Evolutionary conservation across 345 rosid species (phyloP).

Genomic region (Camelina hispida): DNA sequence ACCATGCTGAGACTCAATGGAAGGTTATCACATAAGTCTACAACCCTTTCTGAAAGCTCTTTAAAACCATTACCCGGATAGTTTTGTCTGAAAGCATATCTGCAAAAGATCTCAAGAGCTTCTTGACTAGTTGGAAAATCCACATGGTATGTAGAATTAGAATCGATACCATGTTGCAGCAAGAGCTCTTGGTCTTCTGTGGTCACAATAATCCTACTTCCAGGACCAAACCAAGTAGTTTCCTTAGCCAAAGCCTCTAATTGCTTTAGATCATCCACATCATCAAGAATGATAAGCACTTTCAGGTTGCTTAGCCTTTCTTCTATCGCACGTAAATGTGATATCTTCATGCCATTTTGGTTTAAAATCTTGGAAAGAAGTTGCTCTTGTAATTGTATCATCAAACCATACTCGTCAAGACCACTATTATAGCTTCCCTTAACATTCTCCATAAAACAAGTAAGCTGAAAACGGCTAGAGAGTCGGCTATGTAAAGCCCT

Average conservation of each 20-base stretch:
- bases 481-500: not conserved
- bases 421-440: not conserved
- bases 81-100: not conserved
- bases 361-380: not conserved
- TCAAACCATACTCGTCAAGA: not conserved
- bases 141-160: not conserved
- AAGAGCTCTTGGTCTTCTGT: not conserved
- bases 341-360: not conserved
- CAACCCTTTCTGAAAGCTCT: not conserved
- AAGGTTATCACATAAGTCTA: not conserved
- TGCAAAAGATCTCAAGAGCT: constrained; percentile 3
- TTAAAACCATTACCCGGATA: not conserved
- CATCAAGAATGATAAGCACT: constrained; percentile 23
- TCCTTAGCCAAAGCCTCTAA: not conserved
- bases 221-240: not conserved
- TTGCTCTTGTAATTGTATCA: not conserved
- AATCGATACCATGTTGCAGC: not conserved
- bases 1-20: constrained; percentile 10
- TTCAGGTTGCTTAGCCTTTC: not conserved
- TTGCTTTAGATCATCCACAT: not conserved
- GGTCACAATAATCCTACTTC: constrained; percentile 9
- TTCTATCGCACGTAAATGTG: not conserved
- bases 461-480: not conserved
- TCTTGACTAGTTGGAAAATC: not conserved
- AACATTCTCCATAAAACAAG: constrained; percentile 10